Evolutionary conservation across 306 rosid genomes (phyloP), one percentile per base, ranked within the genome.

Genomic region (Dryas octopetala): DNA sequence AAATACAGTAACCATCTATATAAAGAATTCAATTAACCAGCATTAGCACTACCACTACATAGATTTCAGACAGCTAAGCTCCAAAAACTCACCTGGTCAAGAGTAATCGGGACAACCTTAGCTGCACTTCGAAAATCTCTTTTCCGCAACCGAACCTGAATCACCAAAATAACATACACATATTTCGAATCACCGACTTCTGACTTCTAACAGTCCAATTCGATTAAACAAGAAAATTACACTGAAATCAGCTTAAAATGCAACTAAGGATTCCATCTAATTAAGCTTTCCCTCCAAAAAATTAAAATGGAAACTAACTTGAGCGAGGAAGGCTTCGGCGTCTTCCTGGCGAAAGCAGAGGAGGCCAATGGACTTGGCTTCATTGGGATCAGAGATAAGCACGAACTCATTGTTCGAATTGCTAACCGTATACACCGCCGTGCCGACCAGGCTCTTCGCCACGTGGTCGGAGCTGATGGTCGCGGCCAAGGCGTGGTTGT

Each of bases 261-360:
- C 68, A 63, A 41, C 68, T 63, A 63, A 63, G 40, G 40, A 15
- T 7, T 41, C 26, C 19, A 63, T 6, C 26, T 10, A 28, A 45
- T 1, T 45, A 66, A 1, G 1, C 9, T 17, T 10, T 17, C 53
- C 51, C 40, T 44, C 52, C 5, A 5, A 40, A 14, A 41, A 9
- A 52, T 38, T 11, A 10, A 66, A 0, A 23, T 17, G 28, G 38
- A 62, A 47, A 44, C 78, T 73, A 66, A 93, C 97, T 74, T 94
- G 97, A 79, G 98, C 91, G 50, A 94, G 95, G 77, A 91, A 90
- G 49, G 97, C 87, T 78, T 94, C 91, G 23, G 97, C 98, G 62
- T 94, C 98, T 77, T 94, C 97, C 66, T 86, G 91, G 74, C 97
- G 97, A 79, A 92, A 95, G 87, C 99, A 95, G 10, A 95, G 97